These are phyloP conservation scores for Albophoma yamanashiensis DNA, from an alignment of 2,329 filamentous ascomycete species.

Conservation along the genomic window DNA sequence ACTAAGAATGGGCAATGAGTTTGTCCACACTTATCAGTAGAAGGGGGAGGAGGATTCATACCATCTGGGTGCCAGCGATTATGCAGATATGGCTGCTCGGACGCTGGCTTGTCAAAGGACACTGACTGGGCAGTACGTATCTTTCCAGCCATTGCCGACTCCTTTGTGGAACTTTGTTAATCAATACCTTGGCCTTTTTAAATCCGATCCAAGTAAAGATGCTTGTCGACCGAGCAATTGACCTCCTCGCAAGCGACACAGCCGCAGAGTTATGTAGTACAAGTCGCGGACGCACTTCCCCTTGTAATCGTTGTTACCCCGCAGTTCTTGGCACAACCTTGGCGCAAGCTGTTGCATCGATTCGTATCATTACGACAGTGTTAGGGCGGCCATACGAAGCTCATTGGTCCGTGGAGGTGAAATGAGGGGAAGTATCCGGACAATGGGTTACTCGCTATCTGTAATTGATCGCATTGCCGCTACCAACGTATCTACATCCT, in stretches of 20 bases:
- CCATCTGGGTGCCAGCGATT: slow-evolving; percentile 92
- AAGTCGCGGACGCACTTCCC: neutral
- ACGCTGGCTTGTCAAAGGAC: slow-evolving; percentile 54
- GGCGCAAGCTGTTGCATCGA: neutral
- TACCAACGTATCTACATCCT: neutral
- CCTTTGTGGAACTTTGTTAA: neutral
- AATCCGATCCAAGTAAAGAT: neutral
- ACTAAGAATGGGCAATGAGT: slow-evolving; percentile 36
- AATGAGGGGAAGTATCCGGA: neutral
- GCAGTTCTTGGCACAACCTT: neutral
- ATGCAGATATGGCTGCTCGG: slow-evolving; percentile 59
- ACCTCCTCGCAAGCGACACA: neutral
- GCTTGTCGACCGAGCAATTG: neutral
- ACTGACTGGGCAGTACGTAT: slow-evolving; percentile 50
- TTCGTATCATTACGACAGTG: neutral
- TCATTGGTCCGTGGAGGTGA: neutral
- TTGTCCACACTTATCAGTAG: neutral
- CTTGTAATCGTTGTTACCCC: neutral
- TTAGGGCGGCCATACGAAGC: neutral
- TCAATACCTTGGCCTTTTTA: too few species aligned
- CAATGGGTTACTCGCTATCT: neutral
- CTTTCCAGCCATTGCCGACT: slow-evolving; percentile 18
- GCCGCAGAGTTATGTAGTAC: neutral
- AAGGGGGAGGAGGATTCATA: slow-evolving; percentile 26
- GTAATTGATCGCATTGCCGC: neutral